These are phyloP conservation scores for Ceratocystiopsis sp. DNA, from an alignment of 2,329 filamentous ascomycete genomes.

Conservation along the genomic window DNA sequence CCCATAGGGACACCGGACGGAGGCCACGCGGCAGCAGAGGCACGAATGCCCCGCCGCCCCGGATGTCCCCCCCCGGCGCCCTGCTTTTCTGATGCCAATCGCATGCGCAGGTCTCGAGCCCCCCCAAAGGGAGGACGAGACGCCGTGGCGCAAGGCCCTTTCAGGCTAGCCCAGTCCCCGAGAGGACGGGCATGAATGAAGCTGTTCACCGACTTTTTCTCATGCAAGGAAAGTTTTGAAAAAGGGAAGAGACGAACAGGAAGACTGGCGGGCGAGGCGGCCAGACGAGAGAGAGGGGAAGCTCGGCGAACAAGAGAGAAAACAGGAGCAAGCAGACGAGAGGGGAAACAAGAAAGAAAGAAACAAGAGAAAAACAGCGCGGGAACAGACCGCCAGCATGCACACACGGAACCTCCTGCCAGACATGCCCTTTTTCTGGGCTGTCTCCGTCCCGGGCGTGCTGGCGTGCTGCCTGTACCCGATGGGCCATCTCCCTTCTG, in stretches of 20 bases:
- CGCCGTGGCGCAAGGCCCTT: constrained; percentile 10
- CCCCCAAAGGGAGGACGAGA: background rate
- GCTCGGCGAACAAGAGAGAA: background rate
- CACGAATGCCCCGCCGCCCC: no score
- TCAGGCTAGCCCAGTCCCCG: constrained; percentile 7
- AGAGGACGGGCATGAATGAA: constrained; percentile 5
- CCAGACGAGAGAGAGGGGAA: background rate
- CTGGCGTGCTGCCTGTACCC: background rate
- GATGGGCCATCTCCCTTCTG: constrained; percentile 3
- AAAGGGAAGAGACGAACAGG: background rate
- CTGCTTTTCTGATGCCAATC: constrained; percentile 13
- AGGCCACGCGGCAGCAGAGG: background rate
- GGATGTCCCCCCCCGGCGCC: constrained; percentile 1
- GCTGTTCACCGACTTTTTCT: constrained; percentile 14
- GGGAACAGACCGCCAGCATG: background rate
- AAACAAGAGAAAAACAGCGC: background rate
- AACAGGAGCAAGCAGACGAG: background rate
- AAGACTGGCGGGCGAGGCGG: background rate
- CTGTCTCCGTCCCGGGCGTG: no score
- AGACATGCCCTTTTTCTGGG: no score
- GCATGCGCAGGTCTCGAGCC: constrained; percentile 7
- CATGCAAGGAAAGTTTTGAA: constrained; percentile 7
- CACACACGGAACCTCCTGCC: background rate
- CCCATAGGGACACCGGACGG: constrained; percentile 8
- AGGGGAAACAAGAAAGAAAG: background rate